Evolutionary conservation across 2,329 filamentous ascomycete genomes (phyloP).

Genomic region (Gnomoniopsis sp.): DNA sequence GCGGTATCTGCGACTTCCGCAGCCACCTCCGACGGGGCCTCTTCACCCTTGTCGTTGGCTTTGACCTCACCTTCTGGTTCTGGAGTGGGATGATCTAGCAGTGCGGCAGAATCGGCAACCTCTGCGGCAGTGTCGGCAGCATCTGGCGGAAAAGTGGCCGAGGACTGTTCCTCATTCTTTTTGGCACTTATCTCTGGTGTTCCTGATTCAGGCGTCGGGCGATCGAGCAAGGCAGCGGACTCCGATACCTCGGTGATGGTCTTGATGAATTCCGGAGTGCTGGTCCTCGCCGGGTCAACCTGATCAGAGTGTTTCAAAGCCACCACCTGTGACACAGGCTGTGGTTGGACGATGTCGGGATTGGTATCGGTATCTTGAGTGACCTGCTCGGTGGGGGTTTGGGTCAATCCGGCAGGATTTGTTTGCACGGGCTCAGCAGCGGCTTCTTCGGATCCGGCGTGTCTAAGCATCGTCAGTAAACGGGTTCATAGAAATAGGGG

Average conservation of each 20-base stretch:
- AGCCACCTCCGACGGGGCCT: constrained; percentile 37
- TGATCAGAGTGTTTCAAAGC: constrained; percentile 16
- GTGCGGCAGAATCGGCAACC: constrained; percentile 39
- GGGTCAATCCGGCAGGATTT: neutral
- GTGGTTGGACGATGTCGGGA: constrained; percentile 5
- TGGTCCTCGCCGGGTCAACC: constrained; percentile 21
- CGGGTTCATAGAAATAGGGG: neutral
- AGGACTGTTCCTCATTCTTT: constrained; percentile 31
- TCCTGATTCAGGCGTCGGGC: constrained; percentile 28
- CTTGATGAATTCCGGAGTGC: constrained; percentile 26
- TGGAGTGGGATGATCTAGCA: constrained; percentile 40
- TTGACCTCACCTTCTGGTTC: constrained; percentile 36
- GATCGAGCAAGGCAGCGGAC: constrained; percentile 29
- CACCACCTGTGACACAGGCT: constrained; percentile 12
- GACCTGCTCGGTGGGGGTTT: neutral
- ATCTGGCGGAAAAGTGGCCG: constrained; percentile 33
- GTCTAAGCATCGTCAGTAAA: neutral
- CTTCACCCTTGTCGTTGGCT: constrained; percentile 22
- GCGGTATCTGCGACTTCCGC: constrained; percentile 43
- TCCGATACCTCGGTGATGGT: constrained; percentile 33
- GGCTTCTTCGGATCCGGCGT: neutral
- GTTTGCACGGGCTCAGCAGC: neutral
- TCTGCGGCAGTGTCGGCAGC: constrained; percentile 21
- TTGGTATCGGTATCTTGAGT: neutral
- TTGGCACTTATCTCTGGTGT: constrained; percentile 31